These are phyloP conservation scores for Prunus mira DNA, from an alignment of 306 rosid species.

Conservation along the genomic window DNA sequence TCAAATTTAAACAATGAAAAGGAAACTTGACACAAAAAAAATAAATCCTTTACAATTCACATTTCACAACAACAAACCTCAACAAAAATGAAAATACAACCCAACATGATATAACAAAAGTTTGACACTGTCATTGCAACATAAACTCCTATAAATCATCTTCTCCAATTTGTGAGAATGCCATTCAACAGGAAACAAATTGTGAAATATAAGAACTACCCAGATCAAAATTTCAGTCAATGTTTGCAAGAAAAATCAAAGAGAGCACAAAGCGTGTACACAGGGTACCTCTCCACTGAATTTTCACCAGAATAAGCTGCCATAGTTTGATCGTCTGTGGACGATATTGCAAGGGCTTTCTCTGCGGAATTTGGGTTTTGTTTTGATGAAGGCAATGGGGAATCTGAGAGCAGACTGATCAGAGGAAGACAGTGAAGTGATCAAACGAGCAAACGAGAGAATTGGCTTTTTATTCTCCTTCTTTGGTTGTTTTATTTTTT, in stretches of 20 bases:
- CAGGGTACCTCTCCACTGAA: constrained; percentile 37
- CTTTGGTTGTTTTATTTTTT: too few relatives aligned
- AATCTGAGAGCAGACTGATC: background rate
- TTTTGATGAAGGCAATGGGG: background rate
- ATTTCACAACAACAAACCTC: background rate
- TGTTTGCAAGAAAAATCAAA: background rate
- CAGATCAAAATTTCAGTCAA: constrained; percentile 3
- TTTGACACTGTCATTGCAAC: too few relatives aligned
- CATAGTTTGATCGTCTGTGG: constrained; percentile 31
- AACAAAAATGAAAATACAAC: background rate
- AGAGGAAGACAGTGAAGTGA: too few relatives aligned
- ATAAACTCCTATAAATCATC: too few relatives aligned
- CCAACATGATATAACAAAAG: background rate
- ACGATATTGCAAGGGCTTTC: background rate
- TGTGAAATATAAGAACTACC: background rate
- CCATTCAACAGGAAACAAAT: background rate
- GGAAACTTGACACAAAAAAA: too few relatives aligned
- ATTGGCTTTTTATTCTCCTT: too few relatives aligned
- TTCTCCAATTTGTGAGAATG: background rate
- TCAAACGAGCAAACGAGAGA: too few relatives aligned
- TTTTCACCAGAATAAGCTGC: constrained; percentile 35
- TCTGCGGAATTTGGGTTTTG: background rate
- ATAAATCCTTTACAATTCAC: background rate
- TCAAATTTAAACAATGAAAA: background rate
- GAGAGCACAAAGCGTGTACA: background rate